phyloP scores from a whole-genome alignment of 2,329 filamentous ascomycete species.

The Periglandula ipomoeae region DNA sequence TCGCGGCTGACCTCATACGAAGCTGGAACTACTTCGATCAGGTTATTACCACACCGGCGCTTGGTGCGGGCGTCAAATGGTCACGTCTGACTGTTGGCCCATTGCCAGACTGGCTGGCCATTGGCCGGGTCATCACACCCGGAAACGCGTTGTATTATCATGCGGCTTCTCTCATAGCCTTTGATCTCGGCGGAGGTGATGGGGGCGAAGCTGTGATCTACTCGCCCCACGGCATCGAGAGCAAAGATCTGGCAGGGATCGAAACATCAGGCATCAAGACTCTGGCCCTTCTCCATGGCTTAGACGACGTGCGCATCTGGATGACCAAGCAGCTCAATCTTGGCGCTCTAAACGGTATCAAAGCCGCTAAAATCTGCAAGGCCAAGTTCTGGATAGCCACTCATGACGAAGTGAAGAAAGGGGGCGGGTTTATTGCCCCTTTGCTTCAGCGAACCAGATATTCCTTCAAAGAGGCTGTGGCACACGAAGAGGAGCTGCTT shows the following conservation, averaged over 20 bases:
- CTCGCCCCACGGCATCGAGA: conserved; percentile 51
- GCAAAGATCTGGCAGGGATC: conserved; percentile 34
- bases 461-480: conserved; percentile 32
- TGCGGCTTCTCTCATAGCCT: conserved; percentile 50
- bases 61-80: conserved; percentile 21
- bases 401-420: conserved; percentile 55
- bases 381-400: conserved; percentile 57
- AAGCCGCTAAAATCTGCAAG: conserved; percentile 40
- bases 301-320: conserved; percentile 49
- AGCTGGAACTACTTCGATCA: conserved; percentile 51
- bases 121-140: conserved; percentile 45
- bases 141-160: conserved; percentile 52
- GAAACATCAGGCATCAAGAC: conserved; percentile 33
- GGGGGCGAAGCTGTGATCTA: conserved; percentile 49
- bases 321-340: conserved; percentile 50
- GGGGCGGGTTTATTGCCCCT: conserved; percentile 45
- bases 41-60: conserved; percentile 40
- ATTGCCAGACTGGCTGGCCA: conserved; percentile 52
- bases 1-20: conserved; percentile 46
- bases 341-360: conserved; percentile 51
- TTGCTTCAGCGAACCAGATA: conserved; percentile 38
- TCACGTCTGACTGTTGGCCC: conserved; percentile 14
- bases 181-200: conserved; percentile 21
- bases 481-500: conserved; percentile 23
- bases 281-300: conserved; percentile 53